Base-by-base conservation (phyloP, 805 yeast genomes). In the Candida ortonii region DNA sequence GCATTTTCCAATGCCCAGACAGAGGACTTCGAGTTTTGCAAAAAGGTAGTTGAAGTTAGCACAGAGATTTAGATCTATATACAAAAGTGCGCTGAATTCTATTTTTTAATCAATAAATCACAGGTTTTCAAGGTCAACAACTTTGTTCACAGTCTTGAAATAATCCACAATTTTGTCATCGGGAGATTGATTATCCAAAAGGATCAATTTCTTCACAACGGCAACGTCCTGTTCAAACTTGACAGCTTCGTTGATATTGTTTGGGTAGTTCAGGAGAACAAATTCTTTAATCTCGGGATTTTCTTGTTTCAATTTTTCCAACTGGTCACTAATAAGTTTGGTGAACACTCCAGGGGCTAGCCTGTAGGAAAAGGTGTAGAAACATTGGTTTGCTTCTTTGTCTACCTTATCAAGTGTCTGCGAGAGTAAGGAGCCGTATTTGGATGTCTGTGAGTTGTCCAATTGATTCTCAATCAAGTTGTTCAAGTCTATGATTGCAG, bases 161-260 rank as follows among this genome's bases (percentile, higher is more conserved):
- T 84, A 84, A 25, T 76, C 77, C 28, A 71, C 63, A 10, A 81
- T 70, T 38, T 77, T 77, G 34, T 73, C 73, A n/a, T 61, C 53
- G 22, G 64, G 34, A 10, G 47, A 43, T 2, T 43, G 46, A 3
- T 54, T 52, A 16, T 54, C 44, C 39, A 56, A 46, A 10, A 62
- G 44, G 16, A 66, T 56, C 25, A 76, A 34, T 31, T 68, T 64
- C 37, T 65, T 55, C 31, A 71, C 58, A 7, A 70, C 68, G 2
- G 79, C 70, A 17, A 83, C 67, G 39, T 81, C 85, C 46, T 78
- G 83, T 53, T 84, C 93, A 43, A 84, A 84, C 48, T 74, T 77
- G 34, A 79, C 73, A 3, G 86, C 82, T 41, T 83, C 89, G 30
- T 73, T 73, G 24, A 84, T 69, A 16, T 67, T 65, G 30, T 65